Evolutionary conservation across 225 moss, liverwort and hornwort species (phyloP).

Genomic region (Climacium dendroides): DNA sequence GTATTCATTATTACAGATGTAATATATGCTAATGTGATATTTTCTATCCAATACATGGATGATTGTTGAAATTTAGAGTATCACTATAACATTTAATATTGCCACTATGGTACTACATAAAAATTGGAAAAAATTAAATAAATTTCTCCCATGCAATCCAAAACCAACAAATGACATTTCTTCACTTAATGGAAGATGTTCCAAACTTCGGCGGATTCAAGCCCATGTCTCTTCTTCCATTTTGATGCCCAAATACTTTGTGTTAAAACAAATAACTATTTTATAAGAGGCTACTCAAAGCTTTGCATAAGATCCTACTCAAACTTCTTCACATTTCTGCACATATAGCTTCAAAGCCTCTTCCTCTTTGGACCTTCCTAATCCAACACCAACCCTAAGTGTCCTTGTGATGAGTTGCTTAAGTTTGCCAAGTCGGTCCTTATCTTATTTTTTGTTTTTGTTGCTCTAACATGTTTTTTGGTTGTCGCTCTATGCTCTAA

Average conservation of each 20-base stretch:
- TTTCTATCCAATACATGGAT: no score
- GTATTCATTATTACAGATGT: no score
- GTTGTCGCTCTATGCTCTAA: not conserved
- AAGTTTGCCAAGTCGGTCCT: not conserved
- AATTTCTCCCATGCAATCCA: accelerated
- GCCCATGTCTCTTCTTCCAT: not conserved
- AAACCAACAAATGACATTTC: not conserved
- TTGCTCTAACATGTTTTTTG: not conserved
- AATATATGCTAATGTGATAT: no score
- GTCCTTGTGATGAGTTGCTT: not conserved
- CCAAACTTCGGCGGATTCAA: not conserved
- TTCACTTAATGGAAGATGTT: not conserved
- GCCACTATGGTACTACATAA: no score
- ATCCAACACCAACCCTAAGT: not conserved
- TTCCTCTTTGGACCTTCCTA: not conserved
- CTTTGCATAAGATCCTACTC: no score
- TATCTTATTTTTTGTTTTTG: not conserved
- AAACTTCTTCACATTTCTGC: not conserved
- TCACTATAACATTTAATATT: no score
- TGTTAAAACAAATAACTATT: no score
- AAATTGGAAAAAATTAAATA: no score
- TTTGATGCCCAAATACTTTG: no score
- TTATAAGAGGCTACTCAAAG: not conserved
- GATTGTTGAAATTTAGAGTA: no score
- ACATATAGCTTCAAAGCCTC: not conserved